These are phyloP conservation scores for Rosellinia necatrix DNA, from an alignment of 2,329 filamentous ascomycete genomes.

Conservation along the genomic window DNA sequence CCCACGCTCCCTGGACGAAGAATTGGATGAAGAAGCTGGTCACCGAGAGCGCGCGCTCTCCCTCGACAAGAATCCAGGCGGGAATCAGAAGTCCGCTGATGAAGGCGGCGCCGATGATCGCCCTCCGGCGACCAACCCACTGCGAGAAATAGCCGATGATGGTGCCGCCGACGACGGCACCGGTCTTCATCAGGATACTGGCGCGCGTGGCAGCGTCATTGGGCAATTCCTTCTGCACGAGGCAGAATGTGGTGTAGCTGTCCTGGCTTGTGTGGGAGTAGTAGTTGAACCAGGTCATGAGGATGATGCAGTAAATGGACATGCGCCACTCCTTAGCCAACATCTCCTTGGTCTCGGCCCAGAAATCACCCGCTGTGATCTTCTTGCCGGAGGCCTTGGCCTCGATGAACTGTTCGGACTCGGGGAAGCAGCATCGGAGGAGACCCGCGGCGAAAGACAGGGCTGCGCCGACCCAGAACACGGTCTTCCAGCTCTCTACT, in stretches of 20 bases:
- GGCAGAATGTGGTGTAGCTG: conserved; percentile 81
- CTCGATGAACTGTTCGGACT: conserved; percentile 76
- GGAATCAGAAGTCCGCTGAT: conserved; percentile 67
- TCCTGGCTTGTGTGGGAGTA: conserved; percentile 83
- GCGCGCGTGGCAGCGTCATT: conserved; percentile 70
- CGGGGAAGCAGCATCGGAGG: conserved; percentile 70
- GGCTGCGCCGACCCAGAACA: conserved; percentile 74
- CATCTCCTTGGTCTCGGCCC: conserved; percentile 71
- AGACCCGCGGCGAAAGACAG: conserved; percentile 72
- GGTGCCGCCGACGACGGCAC: conserved; percentile 74
- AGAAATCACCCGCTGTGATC: conserved; percentile 60
- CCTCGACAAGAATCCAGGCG: conserved; percentile 70
- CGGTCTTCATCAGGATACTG: conserved; percentile 80
- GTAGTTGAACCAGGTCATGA: conserved; percentile 79
- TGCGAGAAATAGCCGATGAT: conserved; percentile 77
- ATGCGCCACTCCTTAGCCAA: conserved; percentile 73
- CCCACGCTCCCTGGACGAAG: conserved; percentile 69
- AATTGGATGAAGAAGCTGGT: conserved; percentile 73
- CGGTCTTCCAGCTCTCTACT: conserved; percentile 71
- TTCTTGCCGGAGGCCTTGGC: conserved; percentile 65
- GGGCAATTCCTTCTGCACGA: conserved; percentile 69
- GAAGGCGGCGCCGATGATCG: conserved; percentile 65
- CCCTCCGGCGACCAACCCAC: conserved; percentile 72
- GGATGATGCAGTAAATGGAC: conserved; percentile 74
- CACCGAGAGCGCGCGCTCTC: conserved; percentile 63